Conservation (phyloP, 768 basidiomycete genomes). For the Mycena albidolilacea region DNA sequence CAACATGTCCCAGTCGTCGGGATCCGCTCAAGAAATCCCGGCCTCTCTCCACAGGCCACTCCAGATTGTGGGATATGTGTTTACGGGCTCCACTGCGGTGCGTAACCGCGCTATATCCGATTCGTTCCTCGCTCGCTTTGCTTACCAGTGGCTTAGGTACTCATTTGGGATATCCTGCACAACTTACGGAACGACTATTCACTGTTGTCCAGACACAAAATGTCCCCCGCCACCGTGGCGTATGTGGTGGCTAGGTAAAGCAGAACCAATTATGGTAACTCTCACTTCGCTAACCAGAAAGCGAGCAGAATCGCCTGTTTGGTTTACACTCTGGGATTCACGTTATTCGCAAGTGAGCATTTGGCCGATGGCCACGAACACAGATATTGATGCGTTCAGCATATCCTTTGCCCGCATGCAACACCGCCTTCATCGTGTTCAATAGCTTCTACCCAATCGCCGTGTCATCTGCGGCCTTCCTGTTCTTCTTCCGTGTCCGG, state of each 20-base stretch:
- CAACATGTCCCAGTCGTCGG: slow-evolving; percentile 2
- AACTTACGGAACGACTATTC: slow-evolving; percentile 21
- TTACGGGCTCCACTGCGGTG: slow-evolving; percentile 20
- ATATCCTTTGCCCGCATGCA: slow-evolving; percentile 26
- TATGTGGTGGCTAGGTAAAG: slow-evolving; percentile 41
- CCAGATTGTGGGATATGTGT: slow-evolving; percentile 10
- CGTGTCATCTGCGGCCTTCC: slow-evolving; percentile 42
- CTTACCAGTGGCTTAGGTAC: slow-evolving; percentile 13
- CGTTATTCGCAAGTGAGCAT: slow-evolving; percentile 43
- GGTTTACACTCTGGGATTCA: slow-evolving; percentile 23
- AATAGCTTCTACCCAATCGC: slow-evolving; percentile 43
- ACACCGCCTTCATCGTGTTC: slow-evolving; percentile 12
- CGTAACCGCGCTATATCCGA: slow-evolving; percentile 9
- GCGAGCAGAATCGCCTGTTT: slow-evolving; percentile 21
- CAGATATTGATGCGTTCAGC: slow-evolving; percentile 13
- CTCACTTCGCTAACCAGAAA: slow-evolving; percentile 11
- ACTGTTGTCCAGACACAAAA: slow-evolving; percentile 18
- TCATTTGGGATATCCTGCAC: slow-evolving; percentile 21
- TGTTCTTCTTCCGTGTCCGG: slow-evolving; percentile 48
- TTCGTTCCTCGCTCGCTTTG: slow-evolving; percentile 2
- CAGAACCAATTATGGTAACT: slow-evolving; percentile 8
- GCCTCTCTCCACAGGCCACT: slow-evolving; percentile 12
- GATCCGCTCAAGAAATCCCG: slow-evolving; percentile 15
- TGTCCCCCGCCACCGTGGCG: slow-evolving; percentile 39
- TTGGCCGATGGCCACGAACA: neutral